Conservation (phyloP, 352 stramenopile species). For the Peronospora belbahrii region DNA sequence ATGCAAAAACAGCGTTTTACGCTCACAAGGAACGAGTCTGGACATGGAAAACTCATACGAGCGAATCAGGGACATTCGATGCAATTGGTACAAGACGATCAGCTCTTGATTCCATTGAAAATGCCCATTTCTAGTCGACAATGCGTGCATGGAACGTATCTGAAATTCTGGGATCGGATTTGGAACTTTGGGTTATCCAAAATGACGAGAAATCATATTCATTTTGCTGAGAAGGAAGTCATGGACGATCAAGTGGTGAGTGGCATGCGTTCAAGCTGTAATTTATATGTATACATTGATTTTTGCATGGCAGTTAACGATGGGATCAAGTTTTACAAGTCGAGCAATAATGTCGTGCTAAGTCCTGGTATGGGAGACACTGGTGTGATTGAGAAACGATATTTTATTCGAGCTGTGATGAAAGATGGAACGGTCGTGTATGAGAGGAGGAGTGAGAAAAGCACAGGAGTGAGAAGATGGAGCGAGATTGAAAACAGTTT, state of each 20-base stretch:
- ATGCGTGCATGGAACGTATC: constrained; percentile 80
- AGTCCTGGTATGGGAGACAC: constrained; percentile 46
- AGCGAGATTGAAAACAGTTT: neutral
- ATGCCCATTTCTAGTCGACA: constrained; percentile 30
- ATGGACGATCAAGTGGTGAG: constrained; percentile 58
- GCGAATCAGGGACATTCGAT: constrained; percentile 80
- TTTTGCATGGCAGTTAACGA: constrained; percentile 42
- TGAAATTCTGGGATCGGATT: constrained; percentile 64
- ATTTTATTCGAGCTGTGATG: constrained; percentile 58
- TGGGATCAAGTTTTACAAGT: constrained; percentile 77
- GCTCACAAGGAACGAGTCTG: constrained; percentile 44
- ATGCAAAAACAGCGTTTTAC: constrained; percentile 73
- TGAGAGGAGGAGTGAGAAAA: constrained; percentile 23
- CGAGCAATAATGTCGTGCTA: constrained; percentile 79
- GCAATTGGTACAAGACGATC: constrained; percentile 50
- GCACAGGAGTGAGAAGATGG: neutral
- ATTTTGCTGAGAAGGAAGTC: constrained; percentile 59
- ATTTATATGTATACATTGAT: constrained; percentile 76
- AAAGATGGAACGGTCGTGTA: constrained; percentile 48
- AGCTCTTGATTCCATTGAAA: constrained; percentile 62
- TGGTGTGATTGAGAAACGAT: constrained; percentile 40
- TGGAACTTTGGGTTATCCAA: constrained; percentile 44
- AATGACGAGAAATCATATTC: constrained; percentile 84
- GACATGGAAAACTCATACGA: constrained; percentile 47
- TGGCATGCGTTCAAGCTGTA: constrained; percentile 60